phyloP scores from a whole-genome alignment of 2,329 filamentous ascomycete species.

The Paracamarosporium sp. region DNA sequence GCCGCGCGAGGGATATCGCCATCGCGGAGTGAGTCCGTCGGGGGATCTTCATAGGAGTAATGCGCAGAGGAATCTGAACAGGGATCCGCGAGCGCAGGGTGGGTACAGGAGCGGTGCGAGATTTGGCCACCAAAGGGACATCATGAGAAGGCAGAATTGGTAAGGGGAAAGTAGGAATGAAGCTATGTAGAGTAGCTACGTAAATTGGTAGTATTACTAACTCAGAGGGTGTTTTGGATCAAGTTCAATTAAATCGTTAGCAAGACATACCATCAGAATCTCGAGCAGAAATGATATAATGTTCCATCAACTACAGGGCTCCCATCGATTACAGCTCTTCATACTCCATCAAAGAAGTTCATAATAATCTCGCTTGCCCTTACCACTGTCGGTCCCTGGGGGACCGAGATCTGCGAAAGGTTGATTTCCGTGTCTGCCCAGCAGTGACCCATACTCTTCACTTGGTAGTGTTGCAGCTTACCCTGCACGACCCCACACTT shows the following conservation, averaged over 20 bases:
- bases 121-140: too few relatives aligned
- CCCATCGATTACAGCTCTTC: background rate
- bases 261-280: too few relatives aligned
- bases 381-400: slow-evolving; percentile 51
- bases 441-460: slow-evolving; percentile 53
- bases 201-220: too few relatives aligned
- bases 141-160: background rate
- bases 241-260: too few relatives aligned
- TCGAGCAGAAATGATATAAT: too few relatives aligned
- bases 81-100: background rate
- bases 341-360: slow-evolving; percentile 51
- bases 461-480: slow-evolving; percentile 54
- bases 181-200: too few relatives aligned
- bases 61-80: background rate
- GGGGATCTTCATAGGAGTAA: background rate
- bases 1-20: background rate
- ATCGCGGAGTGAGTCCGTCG: background rate
- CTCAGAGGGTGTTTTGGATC: too few relatives aligned
- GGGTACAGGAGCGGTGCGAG: background rate
- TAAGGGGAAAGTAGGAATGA: too few relatives aligned
- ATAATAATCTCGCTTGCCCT: slow-evolving; percentile 54
- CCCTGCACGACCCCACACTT: slow-evolving; percentile 46
- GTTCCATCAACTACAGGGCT: too few relatives aligned
- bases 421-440: slow-evolving; percentile 57
- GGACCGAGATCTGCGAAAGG: slow-evolving; percentile 51